Base-by-base conservation (phyloP, 2,329 filamentous ascomycete genomes). In the Clonostachys byssicola region DNA sequence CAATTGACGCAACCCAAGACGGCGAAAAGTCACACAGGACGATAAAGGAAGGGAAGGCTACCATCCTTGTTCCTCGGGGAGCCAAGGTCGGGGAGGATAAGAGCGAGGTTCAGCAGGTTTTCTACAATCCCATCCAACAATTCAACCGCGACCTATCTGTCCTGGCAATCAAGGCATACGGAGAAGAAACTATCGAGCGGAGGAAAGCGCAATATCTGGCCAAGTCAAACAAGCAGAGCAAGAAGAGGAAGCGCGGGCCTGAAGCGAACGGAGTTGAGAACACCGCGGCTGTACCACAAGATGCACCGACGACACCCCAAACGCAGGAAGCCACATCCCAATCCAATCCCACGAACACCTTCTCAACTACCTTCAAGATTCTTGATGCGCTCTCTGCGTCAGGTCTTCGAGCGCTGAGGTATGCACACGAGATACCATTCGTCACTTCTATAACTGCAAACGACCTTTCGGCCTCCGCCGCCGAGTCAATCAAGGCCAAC, bases 61-160 rank as follows among this genome's bases (percentile, higher is more conserved):
- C 72, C 34, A 82, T 83, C 41, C 62, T 81, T 40, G 75, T 78
- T 16, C 79, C 75, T 9, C 68, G 72, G 42, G 66, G 68, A 7
- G 63, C 67, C 18, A 71, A 65, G 56, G 64, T 67, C 48, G 63
- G 63, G 7, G 66, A 74, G 48, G 78, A 81, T 58, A 72, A 78
- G 49, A 78, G 84, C 45, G 76, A 82, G 56, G 75, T 83, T 38
- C 80, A 85, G 56, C 87, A 92, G 58, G 95, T 99, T 47, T 99
- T 99, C 62, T 99, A 99, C 77, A 99, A 99, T 58, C 92, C 94
- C 0, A 96, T 99, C 47, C 94, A 99, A 64, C 94, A 99, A 63
- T 99, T 97, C 75, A 99, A 99, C 67, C 87, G 95, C 42, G 94
- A 99, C 63, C 70, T 99, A 54, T 96, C 90, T 51, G 89, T 96